Base-by-base conservation (phyloP, 2,329 filamentous ascomycete genomes). In the Phaeosphaeria sp. region DNA sequence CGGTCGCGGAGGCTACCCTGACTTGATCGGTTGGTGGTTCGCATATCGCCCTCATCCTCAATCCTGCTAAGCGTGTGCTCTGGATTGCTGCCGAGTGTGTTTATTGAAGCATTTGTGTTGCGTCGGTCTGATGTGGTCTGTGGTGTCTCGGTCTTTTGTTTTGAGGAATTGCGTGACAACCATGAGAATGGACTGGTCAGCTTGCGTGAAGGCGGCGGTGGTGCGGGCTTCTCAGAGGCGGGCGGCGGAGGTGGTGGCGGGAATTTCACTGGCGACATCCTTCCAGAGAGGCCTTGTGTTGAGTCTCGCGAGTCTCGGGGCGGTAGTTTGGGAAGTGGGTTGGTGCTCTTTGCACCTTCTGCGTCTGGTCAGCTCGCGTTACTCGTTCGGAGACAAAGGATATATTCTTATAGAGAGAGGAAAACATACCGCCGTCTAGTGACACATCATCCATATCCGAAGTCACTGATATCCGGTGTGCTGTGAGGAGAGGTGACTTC, bases 51-150 rank as follows among this genome's bases (percentile, higher is more conserved):
- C 47, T 76, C 78, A 71, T 94, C 91, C 39, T 93, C 91, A n/a
- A 92, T 82, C 70, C 87, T 88, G 78, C 87, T 87, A 58, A 93
- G 79, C 82, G 89, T 90, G 80, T 92, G 86, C 72, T 96, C 92
- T 2, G 91, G 86, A 66, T 93, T 94, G 76, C 92, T 96, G 36
- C 86, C 86, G 49, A 93, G 72, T 0, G 92, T 96, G 20, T 89
- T 88, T 51, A 93, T 83, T 0, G 92, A 96, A 66, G 91, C 91
- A 50, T 87, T 87, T 0, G 92, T 96, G 71, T 94, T 92, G 73
- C 92, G 84, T 66, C 89, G 81, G 42, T 78, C 74, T 24, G 74
- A 62, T 59, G 84, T 69, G 30, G 40, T 43, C 18, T 89, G 84
- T 6, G 86, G 84, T 13, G 87, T 84, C 51, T 86, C 83, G 43